Conservation (phyloP, 2,329 filamentous ascomycete genomes). For the Kalmusia sp. region DNA sequence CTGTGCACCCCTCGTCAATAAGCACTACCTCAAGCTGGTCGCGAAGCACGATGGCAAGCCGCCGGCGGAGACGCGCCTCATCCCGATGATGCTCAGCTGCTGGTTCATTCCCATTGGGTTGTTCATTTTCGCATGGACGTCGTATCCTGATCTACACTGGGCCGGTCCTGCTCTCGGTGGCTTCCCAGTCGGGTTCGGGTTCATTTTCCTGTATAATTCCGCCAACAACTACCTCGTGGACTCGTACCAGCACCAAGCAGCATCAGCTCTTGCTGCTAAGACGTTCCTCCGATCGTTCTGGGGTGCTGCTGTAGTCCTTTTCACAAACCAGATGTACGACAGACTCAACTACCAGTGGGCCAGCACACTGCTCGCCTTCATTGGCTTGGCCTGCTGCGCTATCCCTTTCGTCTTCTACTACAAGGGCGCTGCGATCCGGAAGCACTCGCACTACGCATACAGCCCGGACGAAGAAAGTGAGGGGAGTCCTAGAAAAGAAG, state of each 20-base stretch:
- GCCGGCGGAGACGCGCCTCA: slow-evolving; percentile 77
- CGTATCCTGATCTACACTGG: slow-evolving; percentile 71
- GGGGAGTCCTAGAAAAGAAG: slow-evolving; percentile 28
- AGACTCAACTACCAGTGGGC: slow-evolving; percentile 80
- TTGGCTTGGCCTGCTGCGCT: slow-evolving; percentile 77
- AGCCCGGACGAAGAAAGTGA: slow-evolving; percentile 59
- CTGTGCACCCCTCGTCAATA: slow-evolving; percentile 78
- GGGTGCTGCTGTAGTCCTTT: slow-evolving; percentile 79
- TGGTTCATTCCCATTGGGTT: slow-evolving; percentile 70
- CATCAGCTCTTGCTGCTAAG: slow-evolving; percentile 81
- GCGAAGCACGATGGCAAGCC: slow-evolving; percentile 72
- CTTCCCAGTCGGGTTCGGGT: slow-evolving; percentile 72
- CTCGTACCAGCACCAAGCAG: slow-evolving; percentile 75
- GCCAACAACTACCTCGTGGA: slow-evolving; percentile 63
- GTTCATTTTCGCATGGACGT: slow-evolving; percentile 74
- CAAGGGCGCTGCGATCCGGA: slow-evolving; percentile 75
- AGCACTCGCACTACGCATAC: slow-evolving; percentile 76
- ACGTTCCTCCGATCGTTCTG: slow-evolving; percentile 81
- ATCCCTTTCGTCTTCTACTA: slow-evolving; percentile 86
- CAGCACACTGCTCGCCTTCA: slow-evolving; percentile 72
- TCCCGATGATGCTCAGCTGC: slow-evolving; percentile 70
- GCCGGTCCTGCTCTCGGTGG: slow-evolving; percentile 75
- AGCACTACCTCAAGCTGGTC: slow-evolving; percentile 74
- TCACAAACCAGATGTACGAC: slow-evolving; percentile 76
- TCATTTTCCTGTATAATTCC: slow-evolving; percentile 84